Base-by-base conservation (phyloP, 1,139 yeast species). In the Scheffersomyces cryptocercus region DNA sequence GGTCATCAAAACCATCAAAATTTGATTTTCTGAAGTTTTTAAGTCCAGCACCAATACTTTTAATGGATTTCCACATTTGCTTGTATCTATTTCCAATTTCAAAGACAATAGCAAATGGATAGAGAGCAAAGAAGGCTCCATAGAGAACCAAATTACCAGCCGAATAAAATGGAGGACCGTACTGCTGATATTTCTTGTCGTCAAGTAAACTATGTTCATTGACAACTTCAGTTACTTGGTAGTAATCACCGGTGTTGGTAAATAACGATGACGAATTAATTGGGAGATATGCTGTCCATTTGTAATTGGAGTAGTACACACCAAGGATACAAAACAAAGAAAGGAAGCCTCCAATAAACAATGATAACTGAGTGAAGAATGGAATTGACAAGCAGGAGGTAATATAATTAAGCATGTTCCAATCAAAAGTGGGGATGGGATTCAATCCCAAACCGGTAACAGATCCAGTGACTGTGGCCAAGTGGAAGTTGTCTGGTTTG, bases 381-480 rank as follows among this genome's bases (percentile, higher is more conserved):
- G 59, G 63, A n/a, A 46, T 15, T 24, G 48, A 51, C 43, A 57
- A 53, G 41, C 56, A 37, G 47, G 38, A 46, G 47, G 48, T 50
- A 30, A 30, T 51, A 16, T 16, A 48, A 38, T 44, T 42, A 36
- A 61, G 40, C 12, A 55, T 41, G 50, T 75, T 75, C 81, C 82
- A 79, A 54, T 81, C 85, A 55, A 81, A 76, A 46, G 79, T 53
- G 1, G 82, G 59, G 41, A 75, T 52, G n/a, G 86, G 86, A 52
- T 81, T 80, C 40, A 81, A 51, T 1, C 85, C 85, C n/a, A 81
- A 55, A 14, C 87, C 87, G 20, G 55, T 45, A n/a, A 56, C 52
- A 4, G 73, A 59, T 3, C 88, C 89, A 2, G 84, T 79, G 34
- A 84, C 65, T 8, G 68, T 65, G 8, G 82, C 84, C 39, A 84